Percentiles rank a stretch among this genome's conserved stretches.
phyloP scores from a whole-genome alignment of 495 filamentous ascomycete species.

The Penicillium subrubescens region DNA sequence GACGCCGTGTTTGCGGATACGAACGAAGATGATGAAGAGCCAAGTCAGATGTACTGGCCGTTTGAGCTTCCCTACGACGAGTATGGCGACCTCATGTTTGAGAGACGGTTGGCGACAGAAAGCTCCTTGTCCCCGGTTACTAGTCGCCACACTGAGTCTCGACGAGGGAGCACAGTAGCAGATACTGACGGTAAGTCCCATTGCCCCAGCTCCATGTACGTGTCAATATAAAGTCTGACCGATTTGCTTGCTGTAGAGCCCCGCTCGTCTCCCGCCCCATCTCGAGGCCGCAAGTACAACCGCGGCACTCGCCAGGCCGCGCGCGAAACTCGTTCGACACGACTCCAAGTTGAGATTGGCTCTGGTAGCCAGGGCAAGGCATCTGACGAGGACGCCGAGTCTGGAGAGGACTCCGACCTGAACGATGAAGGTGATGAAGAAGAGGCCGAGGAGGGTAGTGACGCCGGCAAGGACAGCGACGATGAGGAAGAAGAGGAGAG shows the following conservation, averaged over 20 bases:
- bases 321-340: conserved; percentile 47
- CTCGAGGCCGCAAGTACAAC: conserved; percentile 45
- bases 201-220: background rate
- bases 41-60: conserved; percentile 59
- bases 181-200: conserved; percentile 55
- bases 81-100: conserved; percentile 75
- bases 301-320: conserved; percentile 39
- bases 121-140: conserved; percentile 57
- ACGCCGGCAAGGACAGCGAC: conserved; percentile 20
- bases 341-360: conserved; percentile 46
- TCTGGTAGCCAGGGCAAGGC: conserved; percentile 28
- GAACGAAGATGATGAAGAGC: conserved; percentile 61
- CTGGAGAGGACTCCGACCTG: conserved; percentile 40
- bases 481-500: conserved; percentile 39
- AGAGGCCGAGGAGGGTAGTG: conserved; percentile 20
- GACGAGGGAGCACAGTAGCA: conserved; percentile 47
- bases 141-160: conserved; percentile 47
- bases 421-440: conserved; percentile 46
- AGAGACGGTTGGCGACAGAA: conserved; percentile 62
- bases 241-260: conserved; percentile 36
- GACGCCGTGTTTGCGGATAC: conserved; percentile 55
- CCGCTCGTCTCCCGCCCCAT: conserved; percentile 51
- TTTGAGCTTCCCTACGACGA: conserved; percentile 80
- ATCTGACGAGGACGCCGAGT: conserved; percentile 45
- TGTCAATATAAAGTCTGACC: conserved; percentile 11